phyloP scores from a whole-genome alignment of 2,329 filamentous ascomycete species.

The Colletotrichum falcatum region DNA sequence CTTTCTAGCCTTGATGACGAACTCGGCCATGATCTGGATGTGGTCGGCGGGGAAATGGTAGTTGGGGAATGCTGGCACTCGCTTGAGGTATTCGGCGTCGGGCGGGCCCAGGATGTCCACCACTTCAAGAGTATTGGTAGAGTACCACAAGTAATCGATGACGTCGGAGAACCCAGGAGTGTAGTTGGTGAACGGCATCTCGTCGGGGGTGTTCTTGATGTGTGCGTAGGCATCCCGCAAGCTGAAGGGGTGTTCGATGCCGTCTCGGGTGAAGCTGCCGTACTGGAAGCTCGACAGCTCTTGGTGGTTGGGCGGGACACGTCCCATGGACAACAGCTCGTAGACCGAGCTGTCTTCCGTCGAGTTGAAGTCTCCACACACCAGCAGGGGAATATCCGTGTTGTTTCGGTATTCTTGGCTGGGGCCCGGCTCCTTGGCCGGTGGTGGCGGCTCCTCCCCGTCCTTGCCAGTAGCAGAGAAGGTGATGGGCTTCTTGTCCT shows the following conservation, averaged over 20 bases:
- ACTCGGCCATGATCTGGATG: constrained; percentile 88
- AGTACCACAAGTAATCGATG: constrained; percentile 98
- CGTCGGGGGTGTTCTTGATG: constrained; percentile 83
- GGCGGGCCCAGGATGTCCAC: constrained; percentile 87
- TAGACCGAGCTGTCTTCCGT: constrained; percentile 89
- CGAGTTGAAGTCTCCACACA: constrained; percentile 98
- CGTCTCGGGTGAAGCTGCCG: constrained; percentile 90
- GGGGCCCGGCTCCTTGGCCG: constrained; percentile 75
- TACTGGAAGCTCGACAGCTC: constrained; percentile 88
- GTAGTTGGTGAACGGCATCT: constrained; percentile 96
- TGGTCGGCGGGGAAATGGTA: constrained; percentile 96
- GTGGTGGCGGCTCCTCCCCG: constrained; percentile 62
- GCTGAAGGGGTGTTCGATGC: constrained; percentile 94
- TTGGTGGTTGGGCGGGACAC: constrained; percentile 80
- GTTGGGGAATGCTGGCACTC: constrained; percentile 91
- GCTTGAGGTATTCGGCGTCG: constrained; percentile 85
- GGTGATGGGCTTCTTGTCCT: constrained; percentile 78
- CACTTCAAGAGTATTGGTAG: constrained; percentile 88
- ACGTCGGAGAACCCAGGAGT: constrained; percentile 92
- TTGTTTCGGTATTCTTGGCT: constrained; percentile 89
- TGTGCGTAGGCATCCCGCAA: constrained; percentile 90
- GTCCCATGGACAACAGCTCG: constrained; percentile 86
- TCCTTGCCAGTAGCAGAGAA: constrained; percentile 54
- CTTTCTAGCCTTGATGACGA: constrained; percentile 88
- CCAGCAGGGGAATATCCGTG: constrained; percentile 87